Base-by-base conservation (phyloP, 2,329 filamentous ascomycete species). In the Fusarium sacchari region DNA sequence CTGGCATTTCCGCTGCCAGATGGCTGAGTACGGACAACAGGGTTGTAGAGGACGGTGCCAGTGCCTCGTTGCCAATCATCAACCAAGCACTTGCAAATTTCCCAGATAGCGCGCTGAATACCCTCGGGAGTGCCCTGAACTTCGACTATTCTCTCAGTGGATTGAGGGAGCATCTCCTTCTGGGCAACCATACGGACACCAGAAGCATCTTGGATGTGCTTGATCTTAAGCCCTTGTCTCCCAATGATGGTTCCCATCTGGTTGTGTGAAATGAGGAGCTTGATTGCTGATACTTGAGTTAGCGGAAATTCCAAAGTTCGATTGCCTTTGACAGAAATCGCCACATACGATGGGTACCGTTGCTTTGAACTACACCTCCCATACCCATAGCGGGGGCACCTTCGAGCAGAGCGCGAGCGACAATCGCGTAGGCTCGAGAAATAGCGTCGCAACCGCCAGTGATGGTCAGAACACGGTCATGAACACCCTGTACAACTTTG, bases 241-340 rank as follows among this genome's bases (percentile, higher is more conserved):
- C 96, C 96, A 81, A 99, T 99, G 85, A 99, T 98, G 79, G 96
- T 99, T 72, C 96, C 96, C 96, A 99, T 99, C 85, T 99, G 96
- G 83, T 98, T 98, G 87, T 99, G 96, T 39, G 96, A 99, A 83
- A 99, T 98, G 82, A 99, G 92, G 37, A 99, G 92, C 81, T 97
- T 97, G 83, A 99, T 94, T 70, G 96, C 96, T 99, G 76, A 28
- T 69, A 22, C 50, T 34, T 13, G 22, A 40, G 72, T 78, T 62
- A 79, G 73, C 57, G 18, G 20, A 55, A 44, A 34, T 32, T 30
- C 32, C 34, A n/a, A 24, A 30, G 15, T 46, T 22, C 24, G 36
- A 39, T 42, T 26, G 39, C 42, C 22, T 30, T 15, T 18, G 26
- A 15, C 20, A 10, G 22, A 36, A 18, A 28, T 24, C 7, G 43